A percentile compares a stretch with the other conserved stretches of the same genome.
phyloP scores from a whole-genome alignment of 202 grass and related monocot genomes.

The Zoysia matrella region DNA sequence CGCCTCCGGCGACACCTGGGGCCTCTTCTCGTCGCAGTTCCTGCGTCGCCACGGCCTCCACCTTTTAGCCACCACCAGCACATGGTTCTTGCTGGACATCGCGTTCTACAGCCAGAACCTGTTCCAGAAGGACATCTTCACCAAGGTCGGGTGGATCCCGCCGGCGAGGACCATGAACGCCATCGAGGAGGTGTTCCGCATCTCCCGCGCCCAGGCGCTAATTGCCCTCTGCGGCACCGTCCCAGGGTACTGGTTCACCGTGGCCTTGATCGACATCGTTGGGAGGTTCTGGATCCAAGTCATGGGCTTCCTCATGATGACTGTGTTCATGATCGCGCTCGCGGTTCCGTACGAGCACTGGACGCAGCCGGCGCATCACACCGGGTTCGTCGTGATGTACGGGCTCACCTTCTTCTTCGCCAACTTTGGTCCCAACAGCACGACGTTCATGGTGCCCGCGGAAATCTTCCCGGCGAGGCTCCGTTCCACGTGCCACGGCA shows the following conservation, averaged over 20 bases:
- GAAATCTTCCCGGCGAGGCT: slow-evolving; percentile 81
- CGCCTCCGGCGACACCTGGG: slow-evolving; percentile 33
- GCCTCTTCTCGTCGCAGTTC: slow-evolving; percentile 77
- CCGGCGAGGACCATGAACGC: too few relatives aligned
- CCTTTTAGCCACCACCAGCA: slow-evolving; percentile 67
- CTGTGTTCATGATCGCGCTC: slow-evolving; percentile 73
- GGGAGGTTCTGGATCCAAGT: slow-evolving; percentile 89
- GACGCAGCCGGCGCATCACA: slow-evolving; percentile 50
- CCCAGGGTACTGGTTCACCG: slow-evolving; percentile 95
- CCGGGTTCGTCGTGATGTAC: slow-evolving; percentile 68
- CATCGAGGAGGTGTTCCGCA: slow-evolving; percentile 55
- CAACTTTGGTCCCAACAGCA: slow-evolving; percentile 44
- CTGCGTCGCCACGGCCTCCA: slow-evolving; percentile 62
- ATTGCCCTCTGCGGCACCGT: slow-evolving; percentile 88
- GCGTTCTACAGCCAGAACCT: too few relatives aligned
- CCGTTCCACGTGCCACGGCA: slow-evolving; percentile 72
- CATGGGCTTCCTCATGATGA: slow-evolving; percentile 85
- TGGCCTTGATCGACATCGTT: slow-evolving; percentile 69
- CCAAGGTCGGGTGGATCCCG: too few relatives aligned
- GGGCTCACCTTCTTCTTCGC: slow-evolving; percentile 63
- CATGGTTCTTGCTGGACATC: slow-evolving; percentile 45
- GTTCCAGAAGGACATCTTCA: too few relatives aligned
- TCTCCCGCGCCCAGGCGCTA: slow-evolving; percentile 65
- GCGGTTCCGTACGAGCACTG: slow-evolving; percentile 71
- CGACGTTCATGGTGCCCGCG: slow-evolving; percentile 76